Evolutionary conservation across 371 early-diverging fungal genomes (phyloP).

Genomic region (Smittium mucronatum): DNA sequence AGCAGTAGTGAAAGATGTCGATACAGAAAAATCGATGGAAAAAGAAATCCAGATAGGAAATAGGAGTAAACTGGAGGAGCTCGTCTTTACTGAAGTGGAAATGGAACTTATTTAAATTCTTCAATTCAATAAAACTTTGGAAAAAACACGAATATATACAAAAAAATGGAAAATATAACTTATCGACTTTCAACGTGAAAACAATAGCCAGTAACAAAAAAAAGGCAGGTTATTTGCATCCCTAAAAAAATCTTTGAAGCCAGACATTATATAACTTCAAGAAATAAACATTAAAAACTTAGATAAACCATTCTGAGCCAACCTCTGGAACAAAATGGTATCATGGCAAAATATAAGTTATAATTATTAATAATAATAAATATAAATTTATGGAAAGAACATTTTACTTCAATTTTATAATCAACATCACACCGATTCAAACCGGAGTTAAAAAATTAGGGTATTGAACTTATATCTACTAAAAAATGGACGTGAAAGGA

Average conservation of each 20-base stretch:
- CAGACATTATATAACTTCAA: conserved; percentile 7
- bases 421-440: neutral
- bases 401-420: neutral
- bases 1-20: neutral
- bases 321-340: neutral
- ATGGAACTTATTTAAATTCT: neutral
- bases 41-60: neutral
- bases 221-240: neutral
- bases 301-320: neutral
- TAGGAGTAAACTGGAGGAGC: neutral
- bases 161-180: conserved; percentile 2
- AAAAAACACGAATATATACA: neutral
- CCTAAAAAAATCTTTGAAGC: neutral
- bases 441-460: neutral
- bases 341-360: neutral
- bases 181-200: neutral
- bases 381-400: neutral
- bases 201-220: conserved; percentile 1
- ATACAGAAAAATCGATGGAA: neutral
- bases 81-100: neutral
- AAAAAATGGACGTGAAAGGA: neutral
- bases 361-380: conserved; percentile 4
- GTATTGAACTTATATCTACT: neutral
- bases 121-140: neutral
- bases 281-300: conserved; percentile 6